Evolutionary conservation across 352 stramenopile genomes (phyloP).

Genomic region (Lagenidium giganteum): DNA sequence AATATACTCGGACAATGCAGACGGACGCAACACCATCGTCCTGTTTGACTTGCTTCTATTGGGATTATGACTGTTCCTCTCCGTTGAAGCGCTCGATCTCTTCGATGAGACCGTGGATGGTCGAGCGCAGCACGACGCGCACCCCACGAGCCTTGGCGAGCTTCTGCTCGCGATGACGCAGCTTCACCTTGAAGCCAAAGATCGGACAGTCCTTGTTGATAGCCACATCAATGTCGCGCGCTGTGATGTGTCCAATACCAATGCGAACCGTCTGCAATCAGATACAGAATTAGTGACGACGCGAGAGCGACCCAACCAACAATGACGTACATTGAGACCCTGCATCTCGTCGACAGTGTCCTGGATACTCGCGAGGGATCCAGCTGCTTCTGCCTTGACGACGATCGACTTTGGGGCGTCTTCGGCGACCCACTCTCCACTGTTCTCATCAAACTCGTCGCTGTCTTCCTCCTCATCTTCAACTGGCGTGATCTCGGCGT

Average conservation of each 20-base stretch:
- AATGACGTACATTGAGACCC: conserved; percentile 40
- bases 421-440: conserved; percentile 26
- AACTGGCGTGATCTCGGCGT: no score
- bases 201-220: conserved; percentile 80
- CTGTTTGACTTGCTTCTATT: not conserved
- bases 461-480: conserved; percentile 13
- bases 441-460: conserved; percentile 6
- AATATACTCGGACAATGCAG: no score
- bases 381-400: conserved; percentile 72
- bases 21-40: no score
- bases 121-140: conserved; percentile 58
- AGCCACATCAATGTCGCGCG: conserved; percentile 74
- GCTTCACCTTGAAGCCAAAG: conserved; percentile 80
- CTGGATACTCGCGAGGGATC: conserved; percentile 78
- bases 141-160: conserved; percentile 52
- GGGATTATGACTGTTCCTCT: not conserved
- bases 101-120: conserved; percentile 76
- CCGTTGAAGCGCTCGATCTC: conserved; percentile 37
- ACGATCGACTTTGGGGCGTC: conserved; percentile 61
- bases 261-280: conserved; percentile 56
- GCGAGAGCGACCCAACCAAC: conserved; percentile 20
- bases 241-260: conserved; percentile 74
- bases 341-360: conserved; percentile 69
- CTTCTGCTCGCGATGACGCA: conserved; percentile 51
- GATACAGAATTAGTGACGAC: not conserved